phyloP scores from a whole-genome alignment of 202 grass and related monocot genomes.

The Digitaria exilis region DNA sequence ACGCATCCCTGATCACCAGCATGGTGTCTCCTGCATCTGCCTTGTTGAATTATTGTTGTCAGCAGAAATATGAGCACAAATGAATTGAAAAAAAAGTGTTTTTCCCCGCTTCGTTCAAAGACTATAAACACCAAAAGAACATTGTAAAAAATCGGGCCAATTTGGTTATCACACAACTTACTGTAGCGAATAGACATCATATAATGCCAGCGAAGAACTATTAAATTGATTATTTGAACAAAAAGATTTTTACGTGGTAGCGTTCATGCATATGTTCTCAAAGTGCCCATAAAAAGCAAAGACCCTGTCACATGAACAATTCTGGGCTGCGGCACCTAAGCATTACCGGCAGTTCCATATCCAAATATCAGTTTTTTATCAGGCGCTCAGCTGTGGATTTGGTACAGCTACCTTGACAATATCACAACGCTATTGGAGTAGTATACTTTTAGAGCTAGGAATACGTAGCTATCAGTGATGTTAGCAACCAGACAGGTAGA shows the following conservation, averaged over 20 bases:
- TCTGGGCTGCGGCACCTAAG: no score
- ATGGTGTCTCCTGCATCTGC: constrained; percentile 16
- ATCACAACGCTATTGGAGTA: neutral
- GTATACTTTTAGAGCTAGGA: neutral
- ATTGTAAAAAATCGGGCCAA: neutral
- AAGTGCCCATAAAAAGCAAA: neutral
- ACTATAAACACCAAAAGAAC: neutral
- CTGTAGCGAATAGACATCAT: neutral
- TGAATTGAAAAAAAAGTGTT: neutral
- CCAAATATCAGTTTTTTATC: neutral
- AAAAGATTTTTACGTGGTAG: neutral
- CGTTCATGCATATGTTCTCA: no score
- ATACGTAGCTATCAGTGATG: neutral
- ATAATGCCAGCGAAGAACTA: neutral
- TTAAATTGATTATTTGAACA: neutral
- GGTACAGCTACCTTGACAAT: neutral
- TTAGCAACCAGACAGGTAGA: neutral
- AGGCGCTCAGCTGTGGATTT: neutral
- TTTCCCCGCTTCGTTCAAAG: neutral
- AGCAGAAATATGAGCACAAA: neutral
- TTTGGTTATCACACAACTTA: neutral
- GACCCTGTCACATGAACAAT: no score
- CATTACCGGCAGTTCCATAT: neutral
- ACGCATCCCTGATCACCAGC: constrained; percentile 38
- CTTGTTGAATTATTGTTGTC: neutral